phyloP scores from a whole-genome alignment of 208 protist species.

The Blastocrithidia nonstop region DNA sequence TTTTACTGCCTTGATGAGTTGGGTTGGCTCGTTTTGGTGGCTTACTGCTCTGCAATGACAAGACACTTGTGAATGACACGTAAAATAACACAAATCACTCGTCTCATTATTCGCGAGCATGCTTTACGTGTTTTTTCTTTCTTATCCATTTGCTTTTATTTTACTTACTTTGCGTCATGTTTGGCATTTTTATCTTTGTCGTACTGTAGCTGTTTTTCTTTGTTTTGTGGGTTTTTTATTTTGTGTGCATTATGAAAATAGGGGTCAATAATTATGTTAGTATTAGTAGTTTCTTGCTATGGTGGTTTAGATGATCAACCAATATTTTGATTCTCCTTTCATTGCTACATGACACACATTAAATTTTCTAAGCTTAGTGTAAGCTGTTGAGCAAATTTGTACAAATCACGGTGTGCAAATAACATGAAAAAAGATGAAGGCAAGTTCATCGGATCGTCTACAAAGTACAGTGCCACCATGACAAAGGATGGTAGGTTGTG shows the following conservation, averaged over 20 bases:
- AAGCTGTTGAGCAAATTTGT: background rate
- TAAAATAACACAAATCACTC: background rate
- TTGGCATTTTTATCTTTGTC: background rate
- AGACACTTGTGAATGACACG: constrained; percentile 6
- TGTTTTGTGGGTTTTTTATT: background rate
- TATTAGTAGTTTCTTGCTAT: too few relatives aligned
- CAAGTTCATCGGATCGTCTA: background rate
- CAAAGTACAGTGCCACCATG: constrained; percentile 17
- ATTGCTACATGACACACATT: background rate
- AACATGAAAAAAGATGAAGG: background rate
- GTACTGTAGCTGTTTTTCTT: background rate
- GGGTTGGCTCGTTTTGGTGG: too few relatives aligned
- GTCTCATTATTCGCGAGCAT: too few relatives aligned
- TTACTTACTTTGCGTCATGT: background rate
- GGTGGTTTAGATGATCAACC: too few relatives aligned
- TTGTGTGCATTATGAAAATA: too few relatives aligned
- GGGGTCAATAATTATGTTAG: too few relatives aligned
- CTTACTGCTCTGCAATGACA: constrained; percentile 3
- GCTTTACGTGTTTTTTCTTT: background rate
- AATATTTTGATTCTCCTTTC: too few relatives aligned
- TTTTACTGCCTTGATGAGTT: too few relatives aligned
- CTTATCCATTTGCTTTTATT: too few relatives aligned
- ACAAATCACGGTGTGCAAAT: background rate
- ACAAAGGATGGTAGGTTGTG: constrained; percentile 32
- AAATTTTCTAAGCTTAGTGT: background rate